Base-by-base conservation (phyloP, 768 basidiomycete genomes). In the Pulveroboletus frians region DNA sequence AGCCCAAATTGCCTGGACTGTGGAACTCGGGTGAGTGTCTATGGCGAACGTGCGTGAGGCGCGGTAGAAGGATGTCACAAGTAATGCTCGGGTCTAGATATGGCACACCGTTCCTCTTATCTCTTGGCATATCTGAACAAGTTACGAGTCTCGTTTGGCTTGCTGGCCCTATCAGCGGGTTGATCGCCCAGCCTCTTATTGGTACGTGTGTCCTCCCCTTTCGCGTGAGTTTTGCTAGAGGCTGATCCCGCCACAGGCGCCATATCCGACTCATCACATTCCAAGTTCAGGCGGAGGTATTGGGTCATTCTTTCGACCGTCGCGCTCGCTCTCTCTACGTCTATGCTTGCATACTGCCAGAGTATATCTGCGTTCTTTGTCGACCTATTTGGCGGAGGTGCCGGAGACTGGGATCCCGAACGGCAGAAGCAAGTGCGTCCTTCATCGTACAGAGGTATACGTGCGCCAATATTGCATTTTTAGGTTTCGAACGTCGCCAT, bases 141-240 rank as follows among this genome's bases (percentile, higher is more conserved):
- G 73, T 93, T 14, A 97, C 96, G 0, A 88, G 90, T 46, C 78
- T 97, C 8, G 95, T 99, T 31, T 99, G 96, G 96, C 76, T 91
- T 34, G 89, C 88, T 49, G 89, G 95, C 9, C 96, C 96, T 5
- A 91, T 99, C 52, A 92, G 90, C 53, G 96, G 96, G 14, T 75
- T 99, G 39, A 73, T 99, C 43, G 93, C 93, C 5, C 96, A 99
- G 66, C 96, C 96, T n/a, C 76, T 98, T 47, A 96, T 99, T 58
- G 96, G 95, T 91, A n/a, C 38, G 49, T 49, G 14, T 15, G 36
- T 17, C 15, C 30, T 14, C 50, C 9, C 26, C 35, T 26, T 47
- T 36, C 43, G 47, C 11, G 43, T 29, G 30, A 20, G 38, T 46
- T 26, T 38, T 17, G 39, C 40, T 23, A 32, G 46, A 21, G 18